These are phyloP conservation scores for Aspergillus calidoustus DNA, from an alignment of 2,329 filamentous ascomycete species.

Conservation along the genomic window DNA sequence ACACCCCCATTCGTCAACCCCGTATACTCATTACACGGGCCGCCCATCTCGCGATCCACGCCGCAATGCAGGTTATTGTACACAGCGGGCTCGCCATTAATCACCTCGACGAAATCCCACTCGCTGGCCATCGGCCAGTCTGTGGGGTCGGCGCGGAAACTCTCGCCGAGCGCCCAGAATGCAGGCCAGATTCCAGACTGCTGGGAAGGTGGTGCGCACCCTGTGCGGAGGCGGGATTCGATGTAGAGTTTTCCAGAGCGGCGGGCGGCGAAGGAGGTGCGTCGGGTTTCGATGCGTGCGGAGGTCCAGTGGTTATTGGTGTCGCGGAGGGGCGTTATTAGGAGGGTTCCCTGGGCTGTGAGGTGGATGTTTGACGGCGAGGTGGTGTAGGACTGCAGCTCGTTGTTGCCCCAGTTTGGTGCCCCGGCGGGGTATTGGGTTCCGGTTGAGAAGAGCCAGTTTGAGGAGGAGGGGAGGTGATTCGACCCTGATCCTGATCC, in stretches of 20 bases:
- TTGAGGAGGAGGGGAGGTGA: conserved; percentile 10
- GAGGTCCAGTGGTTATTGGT: conserved; percentile 10
- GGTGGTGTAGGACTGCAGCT: conserved; percentile 14
- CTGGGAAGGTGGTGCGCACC: neutral
- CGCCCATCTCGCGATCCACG: neutral
- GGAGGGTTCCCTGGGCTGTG: neutral
- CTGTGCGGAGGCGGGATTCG: conserved; percentile 8
- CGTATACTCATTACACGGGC: conserved; percentile 14
- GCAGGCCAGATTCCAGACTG: conserved; percentile 15
- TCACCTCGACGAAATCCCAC: conserved; percentile 16
- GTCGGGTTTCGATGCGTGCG: conserved; percentile 16
- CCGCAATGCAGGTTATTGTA: conserved; percentile 17
- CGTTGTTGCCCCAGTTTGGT: conserved; percentile 17
- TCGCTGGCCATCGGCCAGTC: conserved; percentile 11
- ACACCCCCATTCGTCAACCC: conserved; percentile 15
- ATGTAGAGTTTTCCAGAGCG: conserved; percentile 8
- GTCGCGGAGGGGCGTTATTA: conserved; percentile 3
- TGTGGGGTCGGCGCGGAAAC: conserved; percentile 7
- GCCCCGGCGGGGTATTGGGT: conserved; percentile 16
- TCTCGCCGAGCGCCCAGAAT: conserved; percentile 14
- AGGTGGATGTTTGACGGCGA: conserved; percentile 9
- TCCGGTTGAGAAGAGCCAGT: conserved; percentile 16
- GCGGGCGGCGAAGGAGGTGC: neutral
- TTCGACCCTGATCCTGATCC: neutral
- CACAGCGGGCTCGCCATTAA: conserved; percentile 1